phyloP scores from a whole-genome alignment of 2,329 filamentous ascomycete species.

The Neofusicoccum parvum region DNA sequence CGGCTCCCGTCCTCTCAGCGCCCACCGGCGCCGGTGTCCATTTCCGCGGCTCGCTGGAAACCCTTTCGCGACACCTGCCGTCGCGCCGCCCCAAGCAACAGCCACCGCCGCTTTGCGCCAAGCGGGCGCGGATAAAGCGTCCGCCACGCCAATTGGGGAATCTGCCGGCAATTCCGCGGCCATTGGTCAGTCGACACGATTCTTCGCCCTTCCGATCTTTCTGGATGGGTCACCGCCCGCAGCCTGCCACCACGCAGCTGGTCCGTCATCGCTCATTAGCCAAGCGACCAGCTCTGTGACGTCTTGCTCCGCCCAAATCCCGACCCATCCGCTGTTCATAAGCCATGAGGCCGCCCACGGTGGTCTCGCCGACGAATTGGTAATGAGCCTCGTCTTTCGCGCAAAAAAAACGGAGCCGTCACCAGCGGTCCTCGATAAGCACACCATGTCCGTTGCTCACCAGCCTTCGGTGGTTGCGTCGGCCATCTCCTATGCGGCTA shows the following conservation, averaged over 20 bases:
- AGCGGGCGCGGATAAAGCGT: slow-evolving; percentile 14
- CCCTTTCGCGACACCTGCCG: slow-evolving; percentile 14
- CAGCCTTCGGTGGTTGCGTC: too few species aligned
- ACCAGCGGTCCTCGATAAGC: neutral
- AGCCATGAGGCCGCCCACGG: slow-evolving; percentile 2
- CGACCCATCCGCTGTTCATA: slow-evolving; percentile 7
- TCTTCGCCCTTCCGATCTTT: neutral
- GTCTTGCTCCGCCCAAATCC: slow-evolving; percentile 2
- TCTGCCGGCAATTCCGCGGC: slow-evolving; percentile 14
- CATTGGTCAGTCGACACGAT: slow-evolving; percentile 3
- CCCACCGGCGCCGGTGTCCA: neutral
- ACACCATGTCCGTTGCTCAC: neutral
- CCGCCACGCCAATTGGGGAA: neutral
- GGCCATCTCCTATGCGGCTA: neutral
- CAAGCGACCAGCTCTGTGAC: neutral
- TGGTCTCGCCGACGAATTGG: neutral
- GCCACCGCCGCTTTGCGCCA: slow-evolving; percentile 2
- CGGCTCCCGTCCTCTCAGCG: neutral
- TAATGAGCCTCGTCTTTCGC: neutral
- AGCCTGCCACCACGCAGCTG: neutral
- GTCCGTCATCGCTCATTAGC: neutral
- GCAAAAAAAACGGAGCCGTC: neutral
- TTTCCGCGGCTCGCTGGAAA: slow-evolving; percentile 9
- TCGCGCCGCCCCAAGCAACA: neutral
- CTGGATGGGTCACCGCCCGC: neutral